Evolutionary conservation across 768 basidiomycete species (phyloP).

Genomic region (Dacryopinax spathularia): DNA sequence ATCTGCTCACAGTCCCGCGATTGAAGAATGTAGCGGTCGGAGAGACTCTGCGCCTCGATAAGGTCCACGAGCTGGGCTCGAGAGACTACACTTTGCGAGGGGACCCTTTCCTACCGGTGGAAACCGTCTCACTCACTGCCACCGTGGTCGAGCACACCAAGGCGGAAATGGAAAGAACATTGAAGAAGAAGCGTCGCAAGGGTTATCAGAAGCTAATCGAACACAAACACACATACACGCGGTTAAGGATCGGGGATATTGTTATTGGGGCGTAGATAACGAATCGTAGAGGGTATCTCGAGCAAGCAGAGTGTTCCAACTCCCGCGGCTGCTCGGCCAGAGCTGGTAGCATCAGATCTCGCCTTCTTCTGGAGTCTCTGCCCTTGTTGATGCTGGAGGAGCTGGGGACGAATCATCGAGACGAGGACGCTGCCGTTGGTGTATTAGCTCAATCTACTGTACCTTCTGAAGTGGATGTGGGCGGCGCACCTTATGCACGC

Average conservation of each 20-base stretch:
- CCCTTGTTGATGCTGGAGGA: constrained; percentile 17
- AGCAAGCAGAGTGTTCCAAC: neutral
- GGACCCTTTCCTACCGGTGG: constrained; percentile 50
- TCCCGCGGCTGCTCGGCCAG: neutral
- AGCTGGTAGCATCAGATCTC: constrained; percentile 42
- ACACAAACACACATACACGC: constrained; percentile 92
- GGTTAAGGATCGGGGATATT: constrained; percentile 80
- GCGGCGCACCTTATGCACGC: neutral
- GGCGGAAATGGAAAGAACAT: constrained; percentile 74
- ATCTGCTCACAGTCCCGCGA: constrained; percentile 85
- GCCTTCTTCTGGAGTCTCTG: constrained; percentile 76
- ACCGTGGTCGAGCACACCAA: constrained; percentile 98
- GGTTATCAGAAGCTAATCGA: constrained; percentile 89
- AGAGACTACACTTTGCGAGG: constrained; percentile 86
- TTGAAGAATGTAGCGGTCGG: constrained; percentile 77
- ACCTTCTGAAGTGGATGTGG: neutral
- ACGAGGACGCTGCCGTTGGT: constrained; percentile 5
- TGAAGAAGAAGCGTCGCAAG: constrained; percentile 98
- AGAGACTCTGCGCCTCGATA: constrained; percentile 63
- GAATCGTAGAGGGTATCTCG: neutral
- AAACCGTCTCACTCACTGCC: constrained; percentile 58
- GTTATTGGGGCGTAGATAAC: constrained; percentile 24
- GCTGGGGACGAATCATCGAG: neutral
- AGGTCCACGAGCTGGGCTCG: constrained; percentile 89
- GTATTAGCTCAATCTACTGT: neutral